Evolutionary conservation across 2,329 filamentous ascomycete genomes (phyloP).

Genomic region (Phyllosticta citribraziliensis): DNA sequence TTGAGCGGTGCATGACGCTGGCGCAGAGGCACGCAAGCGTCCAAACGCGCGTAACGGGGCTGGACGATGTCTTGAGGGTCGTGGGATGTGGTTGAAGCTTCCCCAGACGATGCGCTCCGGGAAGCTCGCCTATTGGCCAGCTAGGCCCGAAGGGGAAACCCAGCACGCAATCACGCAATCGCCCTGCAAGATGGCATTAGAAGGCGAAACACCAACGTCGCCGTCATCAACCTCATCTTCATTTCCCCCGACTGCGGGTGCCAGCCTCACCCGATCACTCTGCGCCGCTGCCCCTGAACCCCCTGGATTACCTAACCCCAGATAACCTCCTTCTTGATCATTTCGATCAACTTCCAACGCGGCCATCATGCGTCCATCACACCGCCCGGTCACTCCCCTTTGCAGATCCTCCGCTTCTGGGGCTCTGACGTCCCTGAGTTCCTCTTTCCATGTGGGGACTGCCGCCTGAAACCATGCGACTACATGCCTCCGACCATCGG

Average conservation of each 20-base stretch:
- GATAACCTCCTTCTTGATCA: neutral
- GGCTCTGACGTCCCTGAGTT: too few species aligned
- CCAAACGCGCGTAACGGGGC: neutral
- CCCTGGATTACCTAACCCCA: neutral
- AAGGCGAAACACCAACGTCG: neutral
- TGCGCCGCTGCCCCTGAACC: neutral
- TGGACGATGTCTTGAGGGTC: neutral
- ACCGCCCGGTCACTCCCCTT: neutral
- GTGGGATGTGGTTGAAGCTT: neutral
- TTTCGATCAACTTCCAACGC: neutral
- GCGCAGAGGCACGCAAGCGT: neutral
- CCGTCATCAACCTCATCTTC: neutral
- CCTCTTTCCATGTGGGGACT: too few species aligned
- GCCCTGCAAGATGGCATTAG: neutral
- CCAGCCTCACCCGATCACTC: neutral
- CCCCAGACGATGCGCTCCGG: neutral
- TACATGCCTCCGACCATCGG: too few species aligned
- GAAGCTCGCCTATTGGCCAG: neutral
- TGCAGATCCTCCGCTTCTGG: too few species aligned
- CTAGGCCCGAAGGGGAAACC: neutral
- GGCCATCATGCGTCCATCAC: neutral
- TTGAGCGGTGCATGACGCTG: neutral
- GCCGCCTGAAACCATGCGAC: too few species aligned
- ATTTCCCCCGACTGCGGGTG: neutral
- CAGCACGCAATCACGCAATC: neutral